A percentile compares a stretch with the other conserved stretches of the same genome.
These are phyloP conservation scores for Colletotrichum cereale DNA, from an alignment of 2,329 filamentous ascomycete genomes.

Conservation along the genomic window DNA sequence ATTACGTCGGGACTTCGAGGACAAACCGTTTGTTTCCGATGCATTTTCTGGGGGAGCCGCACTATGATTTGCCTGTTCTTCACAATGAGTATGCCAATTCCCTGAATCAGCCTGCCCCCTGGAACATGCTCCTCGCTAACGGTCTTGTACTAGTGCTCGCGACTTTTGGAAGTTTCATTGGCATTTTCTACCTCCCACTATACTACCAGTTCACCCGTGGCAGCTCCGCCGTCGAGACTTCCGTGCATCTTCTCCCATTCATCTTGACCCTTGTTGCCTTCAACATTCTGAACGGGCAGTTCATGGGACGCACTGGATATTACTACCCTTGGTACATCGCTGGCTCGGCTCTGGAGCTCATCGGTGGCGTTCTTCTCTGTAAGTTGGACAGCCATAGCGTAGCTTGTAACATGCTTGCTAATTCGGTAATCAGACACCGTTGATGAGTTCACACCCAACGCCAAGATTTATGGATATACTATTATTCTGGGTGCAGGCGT, in stretches of 20 bases:
- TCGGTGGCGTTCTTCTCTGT: constrained; percentile 52
- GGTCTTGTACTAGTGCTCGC: constrained; percentile 43
- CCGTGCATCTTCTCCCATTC: constrained; percentile 55
- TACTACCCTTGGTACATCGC: constrained; percentile 56
- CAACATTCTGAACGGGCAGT: constrained; percentile 51
- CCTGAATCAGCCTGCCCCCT: constrained; percentile 48
- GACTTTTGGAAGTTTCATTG: constrained; percentile 45
- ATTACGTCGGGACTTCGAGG: constrained; percentile 39
- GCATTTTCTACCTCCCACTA: constrained; percentile 63
- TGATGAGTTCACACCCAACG: constrained; percentile 39
- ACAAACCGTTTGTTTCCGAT: constrained; percentile 58
- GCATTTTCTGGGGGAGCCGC: constrained; percentile 58
- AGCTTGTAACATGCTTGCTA: not conserved
- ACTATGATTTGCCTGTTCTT: constrained; percentile 58
- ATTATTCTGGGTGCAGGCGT: constrained; percentile 56
- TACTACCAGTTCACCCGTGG: constrained; percentile 62
- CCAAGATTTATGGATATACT: constrained; percentile 48
- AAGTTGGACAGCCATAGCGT: not conserved
- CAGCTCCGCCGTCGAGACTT: constrained; percentile 54
- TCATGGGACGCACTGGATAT: constrained; percentile 56
- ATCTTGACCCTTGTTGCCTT: constrained; percentile 51
- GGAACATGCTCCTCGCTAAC: constrained; percentile 33
- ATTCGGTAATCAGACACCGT: constrained; percentile 35
- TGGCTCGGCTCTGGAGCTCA: constrained; percentile 49
- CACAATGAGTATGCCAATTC: constrained; percentile 49